Base-by-base conservation (phyloP, 345 rosid species). In the Salix viminalis region DNA sequence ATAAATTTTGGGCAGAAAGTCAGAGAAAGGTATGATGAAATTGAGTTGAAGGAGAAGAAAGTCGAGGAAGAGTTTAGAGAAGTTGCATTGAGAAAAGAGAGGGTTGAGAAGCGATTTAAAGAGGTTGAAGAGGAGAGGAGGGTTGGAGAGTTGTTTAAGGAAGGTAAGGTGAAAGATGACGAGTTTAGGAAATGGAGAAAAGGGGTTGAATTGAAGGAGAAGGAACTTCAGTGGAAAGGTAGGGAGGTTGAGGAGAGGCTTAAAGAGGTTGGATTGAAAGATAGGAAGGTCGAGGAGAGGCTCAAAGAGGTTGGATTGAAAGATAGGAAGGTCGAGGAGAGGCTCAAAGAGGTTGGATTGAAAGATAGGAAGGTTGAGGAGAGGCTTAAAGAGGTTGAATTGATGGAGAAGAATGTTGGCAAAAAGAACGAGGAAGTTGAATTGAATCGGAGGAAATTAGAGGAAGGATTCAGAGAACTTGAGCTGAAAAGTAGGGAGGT, bases 181-280 rank as follows among this genome's bases (percentile, higher is more conserved):
- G 28, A 23, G 21, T 21, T 23, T 60, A 9, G 28, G 24, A 46
- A 34, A 34, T 15, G 21, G 26, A 15, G 24, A 14, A 62, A 42
- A 26, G 60, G 18, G 12, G n/a, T 26, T 62, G 76, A 73, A 12
- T 7, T 39, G 39, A 62, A 64, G 28, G 58, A 73, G 67, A 34
- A 12, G n/a, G 67, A 72, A 2, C 50, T 78, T 58, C 52, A 68
- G 24, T 44, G 44, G 64, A 71, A 64, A 75, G 67, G 65, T 65
- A 56, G 34, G 19, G 67, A 46, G 42, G 18, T 76, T 11, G 73
- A 70, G 58, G 77, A 48, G 19, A 73, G 39, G 64, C 19, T 74
- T 26, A 77, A 76, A 19, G 81, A 70, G 78, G 32, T 81, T 26
- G 85, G 65, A 80, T 28, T 69, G 64, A 78, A 66, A 76, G 83